Conservation (phyloP, 2,329 filamentous ascomycete species). For the Botrytis squamosa region DNA sequence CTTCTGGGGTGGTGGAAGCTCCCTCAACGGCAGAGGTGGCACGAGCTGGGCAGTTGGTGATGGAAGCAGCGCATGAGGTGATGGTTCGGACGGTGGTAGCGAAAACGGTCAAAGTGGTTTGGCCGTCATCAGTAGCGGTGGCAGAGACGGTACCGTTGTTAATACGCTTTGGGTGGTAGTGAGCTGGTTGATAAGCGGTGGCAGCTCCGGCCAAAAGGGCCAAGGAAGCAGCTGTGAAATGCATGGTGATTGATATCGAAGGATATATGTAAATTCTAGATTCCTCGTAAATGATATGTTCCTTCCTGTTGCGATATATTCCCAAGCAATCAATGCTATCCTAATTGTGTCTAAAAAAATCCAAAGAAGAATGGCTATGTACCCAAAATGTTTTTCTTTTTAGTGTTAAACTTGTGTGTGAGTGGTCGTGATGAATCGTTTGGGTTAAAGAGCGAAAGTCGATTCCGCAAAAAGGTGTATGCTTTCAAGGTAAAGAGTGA, state of each 20-base stretch:
- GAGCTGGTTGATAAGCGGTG: slow-evolving; percentile 31
- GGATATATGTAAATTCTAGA: slow-evolving; percentile 19
- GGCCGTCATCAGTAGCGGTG: slow-evolving; percentile 22
- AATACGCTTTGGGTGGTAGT: slow-evolving; percentile 35
- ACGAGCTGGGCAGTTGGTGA: slow-evolving; percentile 43
- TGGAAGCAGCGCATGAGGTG: slow-evolving; percentile 42
- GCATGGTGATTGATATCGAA: slow-evolving; percentile 33
- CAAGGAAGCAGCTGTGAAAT: slow-evolving; percentile 35
- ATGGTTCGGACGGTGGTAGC: slow-evolving; percentile 42
- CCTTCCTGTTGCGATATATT: slow-evolving; percentile 22
- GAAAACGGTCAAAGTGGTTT: slow-evolving; percentile 45
- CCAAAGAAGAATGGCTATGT: slow-evolving; percentile 11
- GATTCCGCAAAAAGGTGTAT: slow-evolving; percentile 35
- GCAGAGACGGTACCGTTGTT: slow-evolving; percentile 26
- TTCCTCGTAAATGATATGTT: slow-evolving; percentile 21
- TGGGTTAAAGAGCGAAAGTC: slow-evolving; percentile 38
- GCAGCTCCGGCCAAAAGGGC: slow-evolving; percentile 40
- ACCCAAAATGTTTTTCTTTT: not conserved
- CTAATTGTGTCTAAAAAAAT: slow-evolving; percentile 11
- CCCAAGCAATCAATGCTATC: slow-evolving; percentile 35
- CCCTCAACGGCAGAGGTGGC: slow-evolving; percentile 39
- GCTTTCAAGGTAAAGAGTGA: slow-evolving; percentile 37
- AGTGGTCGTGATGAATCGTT: not conserved
- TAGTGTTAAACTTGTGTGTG: not conserved
- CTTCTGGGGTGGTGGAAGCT: slow-evolving; percentile 36